phyloP scores from a whole-genome alignment of 2,329 filamentous ascomycete species.

The Pyrenophora teres region DNA sequence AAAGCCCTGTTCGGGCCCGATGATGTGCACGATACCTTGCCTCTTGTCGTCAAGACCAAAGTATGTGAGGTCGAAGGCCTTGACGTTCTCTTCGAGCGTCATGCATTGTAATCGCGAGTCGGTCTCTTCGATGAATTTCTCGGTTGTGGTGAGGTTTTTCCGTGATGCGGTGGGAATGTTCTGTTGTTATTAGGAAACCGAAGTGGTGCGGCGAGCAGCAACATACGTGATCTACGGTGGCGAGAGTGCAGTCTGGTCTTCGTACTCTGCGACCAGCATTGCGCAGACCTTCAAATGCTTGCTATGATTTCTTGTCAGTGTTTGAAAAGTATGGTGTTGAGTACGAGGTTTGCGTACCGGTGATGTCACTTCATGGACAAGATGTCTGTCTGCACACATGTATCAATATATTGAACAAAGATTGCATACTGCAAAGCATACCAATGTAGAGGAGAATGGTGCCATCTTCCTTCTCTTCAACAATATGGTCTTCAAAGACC shows the following conservation, averaged over 20 bases:
- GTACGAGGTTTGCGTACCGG: constrained; percentile 62
- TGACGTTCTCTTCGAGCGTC: constrained; percentile 96
- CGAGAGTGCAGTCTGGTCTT: constrained; percentile 93
- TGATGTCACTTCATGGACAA: constrained; percentile 98
- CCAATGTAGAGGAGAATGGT: constrained; percentile 93
- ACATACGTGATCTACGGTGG: constrained; percentile 92
- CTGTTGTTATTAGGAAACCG: constrained; percentile 52
- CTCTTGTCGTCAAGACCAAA: constrained; percentile 96
- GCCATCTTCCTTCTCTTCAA: constrained; percentile 93
- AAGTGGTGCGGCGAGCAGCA: background rate
- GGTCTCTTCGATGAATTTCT: constrained; percentile 90
- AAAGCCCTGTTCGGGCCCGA: constrained; percentile 98
- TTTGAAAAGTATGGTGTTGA: background rate
- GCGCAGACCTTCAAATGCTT: constrained; percentile 95
- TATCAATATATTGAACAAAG: constrained; percentile 27
- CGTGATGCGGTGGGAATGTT: constrained; percentile 92
- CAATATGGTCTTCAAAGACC: constrained; percentile 91
- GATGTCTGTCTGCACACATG: constrained; percentile 73
- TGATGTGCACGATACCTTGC: constrained; percentile 98
- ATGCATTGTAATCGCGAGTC: constrained; percentile 93
- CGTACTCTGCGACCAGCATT: constrained; percentile 87
- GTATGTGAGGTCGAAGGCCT: constrained; percentile 94
- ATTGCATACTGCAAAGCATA: constrained; percentile 51
- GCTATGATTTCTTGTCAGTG: constrained; percentile 56
- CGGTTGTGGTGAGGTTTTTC: constrained; percentile 92